Conservation (phyloP, 768 basidiomycete genomes). For the Mycena chlorophos region DNA sequence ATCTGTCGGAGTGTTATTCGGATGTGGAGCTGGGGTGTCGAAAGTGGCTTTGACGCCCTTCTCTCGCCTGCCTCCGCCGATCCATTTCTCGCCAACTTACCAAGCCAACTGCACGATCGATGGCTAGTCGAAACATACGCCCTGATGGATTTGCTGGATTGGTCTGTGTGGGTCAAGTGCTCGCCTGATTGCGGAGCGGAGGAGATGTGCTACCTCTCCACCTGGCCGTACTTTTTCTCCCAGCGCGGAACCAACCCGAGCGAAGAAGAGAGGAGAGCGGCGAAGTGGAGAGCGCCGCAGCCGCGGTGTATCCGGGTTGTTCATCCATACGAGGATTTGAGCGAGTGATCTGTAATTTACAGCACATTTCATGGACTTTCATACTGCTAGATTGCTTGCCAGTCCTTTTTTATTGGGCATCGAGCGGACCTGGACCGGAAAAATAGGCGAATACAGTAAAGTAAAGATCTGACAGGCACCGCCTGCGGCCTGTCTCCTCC, state of each 20-base stretch:
- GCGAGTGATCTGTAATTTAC: no score
- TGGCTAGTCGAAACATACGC: not conserved
- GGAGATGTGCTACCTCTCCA: constrained; percentile 16
- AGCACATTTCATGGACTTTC: no score
- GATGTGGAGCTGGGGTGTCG: constrained; percentile 15
- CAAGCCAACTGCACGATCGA: no score
- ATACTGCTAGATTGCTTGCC: no score
- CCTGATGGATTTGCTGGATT: constrained; percentile 16
- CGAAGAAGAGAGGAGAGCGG: constrained; percentile 5
- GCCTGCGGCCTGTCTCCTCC: no score
- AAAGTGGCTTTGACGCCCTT: constrained; percentile 4
- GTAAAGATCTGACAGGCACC: no score
- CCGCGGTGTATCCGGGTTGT: constrained; percentile 13
- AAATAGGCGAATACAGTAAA: no score
- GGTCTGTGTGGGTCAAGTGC: constrained; percentile 21
- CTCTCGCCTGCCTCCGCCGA: constrained; percentile 1
- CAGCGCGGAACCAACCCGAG: not conserved
- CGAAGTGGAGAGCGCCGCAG: no score
- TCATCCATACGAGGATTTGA: constrained; percentile 4
- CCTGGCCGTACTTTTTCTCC: constrained; percentile 7
- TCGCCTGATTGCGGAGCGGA: constrained; percentile 11
- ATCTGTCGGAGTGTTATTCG: constrained; percentile 12
- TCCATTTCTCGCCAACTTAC: not conserved
- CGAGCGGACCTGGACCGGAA: no score
- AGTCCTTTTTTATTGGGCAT: no score